A percentile compares a stretch with the other conserved stretches of the same genome.
These are phyloP conservation scores for Aspergillus neotritici DNA, from an alignment of 2,329 filamentous ascomycete species.

Conservation along the genomic window DNA sequence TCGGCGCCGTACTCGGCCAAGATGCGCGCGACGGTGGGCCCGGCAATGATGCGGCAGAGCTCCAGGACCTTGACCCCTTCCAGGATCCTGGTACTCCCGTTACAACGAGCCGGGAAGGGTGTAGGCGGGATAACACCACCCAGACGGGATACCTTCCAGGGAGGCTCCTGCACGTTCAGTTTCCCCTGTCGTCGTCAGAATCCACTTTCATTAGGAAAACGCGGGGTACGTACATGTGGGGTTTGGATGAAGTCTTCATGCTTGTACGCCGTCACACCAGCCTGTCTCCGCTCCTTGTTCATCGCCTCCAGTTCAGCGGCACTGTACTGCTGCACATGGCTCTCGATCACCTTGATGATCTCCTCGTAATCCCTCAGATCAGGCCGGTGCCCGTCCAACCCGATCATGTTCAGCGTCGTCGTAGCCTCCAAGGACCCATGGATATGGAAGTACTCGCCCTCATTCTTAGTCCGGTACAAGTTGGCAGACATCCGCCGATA, in stretches of 20 bases:
- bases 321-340: slow-evolving; percentile 52
- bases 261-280: slow-evolving; percentile 56
- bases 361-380: slow-evolving; percentile 57
- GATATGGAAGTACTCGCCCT: slow-evolving; percentile 66
- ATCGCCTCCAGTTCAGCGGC: slow-evolving; percentile 53
- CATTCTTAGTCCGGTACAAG: slow-evolving; percentile 61
- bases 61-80: slow-evolving; percentile 66
- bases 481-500: slow-evolving; percentile 70
- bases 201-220: background rate
- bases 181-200: slow-evolving; percentile 20
- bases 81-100: slow-evolving; percentile 28
- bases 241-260: slow-evolving; percentile 56
- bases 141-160: slow-evolving; percentile 32
- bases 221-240: slow-evolving; percentile 43
- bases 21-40: slow-evolving; percentile 62
- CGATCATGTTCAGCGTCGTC: slow-evolving; percentile 64
- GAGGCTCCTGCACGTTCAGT: slow-evolving; percentile 31
- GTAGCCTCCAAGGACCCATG: slow-evolving; percentile 69
- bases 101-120: slow-evolving; percentile 27
- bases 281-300: slow-evolving; percentile 54
- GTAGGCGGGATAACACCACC: slow-evolving; percentile 24
- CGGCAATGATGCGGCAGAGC: slow-evolving; percentile 67
- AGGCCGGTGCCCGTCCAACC: slow-evolving; percentile 56
- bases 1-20: slow-evolving; percentile 67
- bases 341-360: slow-evolving; percentile 56